phyloP scores from a whole-genome alignment of 2,329 filamentous ascomycete species.

The Phyllosticta citrichinensis region DNA sequence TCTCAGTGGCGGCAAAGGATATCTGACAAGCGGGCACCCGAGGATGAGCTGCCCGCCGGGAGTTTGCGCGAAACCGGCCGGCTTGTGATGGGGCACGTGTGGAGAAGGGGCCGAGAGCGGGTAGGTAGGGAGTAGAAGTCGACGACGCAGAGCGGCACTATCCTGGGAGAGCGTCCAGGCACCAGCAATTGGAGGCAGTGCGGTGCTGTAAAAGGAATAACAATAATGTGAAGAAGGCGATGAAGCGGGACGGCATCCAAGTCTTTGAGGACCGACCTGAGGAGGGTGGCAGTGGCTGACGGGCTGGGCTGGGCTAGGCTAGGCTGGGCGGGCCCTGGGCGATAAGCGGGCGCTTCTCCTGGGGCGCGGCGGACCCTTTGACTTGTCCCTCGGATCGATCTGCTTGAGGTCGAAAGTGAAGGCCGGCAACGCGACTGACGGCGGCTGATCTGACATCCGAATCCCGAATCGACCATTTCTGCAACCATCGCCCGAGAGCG shows the following conservation, averaged over 20 bases:
- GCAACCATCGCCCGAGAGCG: too few relatives aligned
- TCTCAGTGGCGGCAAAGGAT: slow-evolving; percentile 6
- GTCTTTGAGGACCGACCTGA: not conserved
- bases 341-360: not conserved
- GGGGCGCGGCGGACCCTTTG: not conserved
- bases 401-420: too few relatives aligned
- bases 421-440: not conserved
- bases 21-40: slow-evolving; percentile 1
- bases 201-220: not conserved
- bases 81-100: slow-evolving; percentile 6
- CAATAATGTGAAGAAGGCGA: not conserved
- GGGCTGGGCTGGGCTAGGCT: not conserved
- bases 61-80: slow-evolving; percentile 1
- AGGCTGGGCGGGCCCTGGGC: not conserved
- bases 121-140: not conserved
- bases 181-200: not conserved
- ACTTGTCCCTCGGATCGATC: not conserved
- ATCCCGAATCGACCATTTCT: not conserved
- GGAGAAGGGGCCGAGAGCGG: not conserved
- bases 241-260: not conserved
- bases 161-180: not conserved
- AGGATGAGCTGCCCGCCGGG: not conserved
- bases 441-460: not conserved
- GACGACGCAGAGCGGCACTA: not conserved
- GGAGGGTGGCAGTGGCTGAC: not conserved